Conservation (phyloP, 352 stramenopile species). For the Thalassiosira pacifica region DNA sequence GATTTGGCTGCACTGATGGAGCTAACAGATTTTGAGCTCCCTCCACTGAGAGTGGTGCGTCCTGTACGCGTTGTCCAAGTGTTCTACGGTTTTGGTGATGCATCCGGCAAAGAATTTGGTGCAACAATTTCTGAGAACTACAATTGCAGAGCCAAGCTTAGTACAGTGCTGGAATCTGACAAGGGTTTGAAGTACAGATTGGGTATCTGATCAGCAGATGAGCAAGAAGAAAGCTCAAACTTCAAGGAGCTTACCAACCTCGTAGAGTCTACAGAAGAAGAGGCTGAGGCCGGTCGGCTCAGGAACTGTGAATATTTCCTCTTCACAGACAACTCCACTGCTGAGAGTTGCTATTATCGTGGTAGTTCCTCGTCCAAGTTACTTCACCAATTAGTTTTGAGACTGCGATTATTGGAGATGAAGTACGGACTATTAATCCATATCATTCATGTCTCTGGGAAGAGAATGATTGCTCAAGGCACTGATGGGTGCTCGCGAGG, state of each 20-base stretch:
- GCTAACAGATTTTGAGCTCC: conserved; percentile 20
- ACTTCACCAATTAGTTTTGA: conserved; percentile 57
- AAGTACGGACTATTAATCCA: conserved; percentile 10
- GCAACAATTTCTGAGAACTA: conserved; percentile 9
- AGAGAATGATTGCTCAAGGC: conserved; percentile 47
- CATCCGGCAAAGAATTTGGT: conserved; percentile 18
- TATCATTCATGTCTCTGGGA: conserved; percentile 34
- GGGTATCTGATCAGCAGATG: conserved; percentile 34
- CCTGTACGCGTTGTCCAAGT: conserved; percentile 11
- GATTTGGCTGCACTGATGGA: conserved; percentile 63
- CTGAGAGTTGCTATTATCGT: conserved; percentile 60
- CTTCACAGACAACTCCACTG: conserved; percentile 77
- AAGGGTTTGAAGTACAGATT: conserved; percentile 1
- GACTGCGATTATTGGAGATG: conserved; percentile 54
- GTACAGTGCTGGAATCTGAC: background rate
- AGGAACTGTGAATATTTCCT: conserved; percentile 60
- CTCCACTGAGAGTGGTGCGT: conserved; percentile 24
- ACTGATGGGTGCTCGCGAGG: conserved; percentile 44
- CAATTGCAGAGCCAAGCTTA: conserved; percentile 18
- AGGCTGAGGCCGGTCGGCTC: conserved; percentile 14
- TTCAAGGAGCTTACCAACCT: conserved; percentile 62
- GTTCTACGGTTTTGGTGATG: conserved; percentile 61
- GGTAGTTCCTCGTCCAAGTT: conserved; percentile 54
- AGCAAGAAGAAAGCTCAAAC: conserved; percentile 53
- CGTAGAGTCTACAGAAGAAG: conserved; percentile 45